Base-by-base conservation (phyloP, 306 rosid species). In the Gastrolobium bilobum region DNA sequence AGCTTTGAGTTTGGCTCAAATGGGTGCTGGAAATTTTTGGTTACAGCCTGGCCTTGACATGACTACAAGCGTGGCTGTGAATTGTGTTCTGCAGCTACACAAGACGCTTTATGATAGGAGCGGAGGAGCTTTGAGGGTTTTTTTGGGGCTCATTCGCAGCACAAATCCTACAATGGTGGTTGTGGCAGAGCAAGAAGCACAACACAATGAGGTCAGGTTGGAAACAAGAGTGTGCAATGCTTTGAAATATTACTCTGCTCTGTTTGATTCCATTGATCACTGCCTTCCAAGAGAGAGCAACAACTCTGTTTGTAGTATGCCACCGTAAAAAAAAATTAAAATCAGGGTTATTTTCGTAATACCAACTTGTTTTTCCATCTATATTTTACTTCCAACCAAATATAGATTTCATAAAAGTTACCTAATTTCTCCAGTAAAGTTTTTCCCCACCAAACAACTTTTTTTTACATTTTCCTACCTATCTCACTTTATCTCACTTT, bases 151-250 rank as follows among this genome's bases (percentile, higher is more conserved):
- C 0, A 84, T 96, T n/a, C 88, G 90, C 13, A 96, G 99, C 91
- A 90, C 97, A 5, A 92, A 91, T 62, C 98, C 99, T 0, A 31
- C 82, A 0, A 11, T 91, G 4, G 87, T 91, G 0, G 70, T 91
- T 0, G 66, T 90, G 91, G 98, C 89, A 2, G 99, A 96, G 79
- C 97, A 93, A 57, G 99, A 96, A 62, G 92, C 96, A 10, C 91
- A 91, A 53, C 98, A 93, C 88, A 90, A 91, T 14, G 91, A 86
- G 29, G 71, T 84, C 2, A 83, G 80, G 56, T 68, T 91, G 82
- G 98, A 91, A 42, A 75, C 82, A 3, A 84, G 99, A 73, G 93
- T 96, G 8, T 87, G 88, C 79, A 86, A 81, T 14, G 88, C 99
- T 0, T 59, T 96, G 81, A 88, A 85, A 47, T 83, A 91, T 81